Evolutionary conservation across 108 stramenopile species (phyloP).

Genomic region (Aureococcus anophagefferens): DNA sequence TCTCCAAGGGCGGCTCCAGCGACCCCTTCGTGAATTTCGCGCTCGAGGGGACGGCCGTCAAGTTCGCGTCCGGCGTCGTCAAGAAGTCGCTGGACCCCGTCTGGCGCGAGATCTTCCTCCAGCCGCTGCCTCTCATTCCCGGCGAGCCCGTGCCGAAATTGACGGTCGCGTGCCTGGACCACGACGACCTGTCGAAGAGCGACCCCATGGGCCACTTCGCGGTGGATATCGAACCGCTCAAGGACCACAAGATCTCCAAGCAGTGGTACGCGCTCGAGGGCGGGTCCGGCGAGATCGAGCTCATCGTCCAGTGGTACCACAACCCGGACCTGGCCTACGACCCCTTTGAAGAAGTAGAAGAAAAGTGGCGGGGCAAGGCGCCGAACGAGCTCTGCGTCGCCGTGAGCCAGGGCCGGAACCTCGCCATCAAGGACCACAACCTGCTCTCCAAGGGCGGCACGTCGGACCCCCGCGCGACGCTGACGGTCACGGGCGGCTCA

Average conservation of each 20-base stretch:
- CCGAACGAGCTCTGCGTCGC: slow-evolving; percentile 16
- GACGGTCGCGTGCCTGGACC: slow-evolving; percentile 6
- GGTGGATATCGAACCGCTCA: not conserved
- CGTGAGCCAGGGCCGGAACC: slow-evolving; percentile 8
- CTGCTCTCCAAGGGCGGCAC: slow-evolving; percentile 5
- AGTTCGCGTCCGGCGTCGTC: not conserved
- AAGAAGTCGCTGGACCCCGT: slow-evolving; percentile 12
- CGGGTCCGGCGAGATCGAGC: not conserved
- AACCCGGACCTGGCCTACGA: not conserved
- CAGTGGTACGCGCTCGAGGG: not conserved
- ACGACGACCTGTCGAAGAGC: not conserved
- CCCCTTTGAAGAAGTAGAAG: slow-evolving; percentile 9
- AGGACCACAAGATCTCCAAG: not conserved
- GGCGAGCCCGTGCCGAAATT: slow-evolving; percentile 2
- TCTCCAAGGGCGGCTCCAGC: slow-evolving; percentile 5
- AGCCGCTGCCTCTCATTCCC: not conserved
- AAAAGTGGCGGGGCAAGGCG: not conserved
- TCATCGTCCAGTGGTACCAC: not conserved
- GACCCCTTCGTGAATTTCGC: slow-evolving; percentile 13
- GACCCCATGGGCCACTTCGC: slow-evolving; percentile 13
- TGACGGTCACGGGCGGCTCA: not conserved
- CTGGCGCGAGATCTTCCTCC: slow-evolving; percentile 8
- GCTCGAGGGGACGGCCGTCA: slow-evolving; percentile 2
- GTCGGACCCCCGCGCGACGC: slow-evolving; percentile 1
- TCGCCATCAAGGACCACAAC: slow-evolving; percentile 14